Conservation (phyloP, 345 rosid species). For the Eucalyptus sideroxylon region DNA sequence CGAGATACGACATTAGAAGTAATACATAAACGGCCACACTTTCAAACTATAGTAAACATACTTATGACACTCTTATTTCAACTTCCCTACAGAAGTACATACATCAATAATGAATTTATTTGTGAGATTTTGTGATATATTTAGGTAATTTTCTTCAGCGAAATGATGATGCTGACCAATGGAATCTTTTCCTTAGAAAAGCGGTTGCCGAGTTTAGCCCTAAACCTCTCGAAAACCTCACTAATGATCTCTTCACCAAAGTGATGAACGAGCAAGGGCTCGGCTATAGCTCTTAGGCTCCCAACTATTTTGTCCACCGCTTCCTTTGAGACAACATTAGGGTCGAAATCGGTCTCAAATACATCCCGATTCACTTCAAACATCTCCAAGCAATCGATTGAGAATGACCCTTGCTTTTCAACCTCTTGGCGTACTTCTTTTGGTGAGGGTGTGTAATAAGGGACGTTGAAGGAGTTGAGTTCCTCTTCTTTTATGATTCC, state of each 20-base stretch:
- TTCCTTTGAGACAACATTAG: background rate
- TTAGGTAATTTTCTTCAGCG: background rate
- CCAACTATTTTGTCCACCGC: constrained; percentile 13
- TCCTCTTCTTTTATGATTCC: constrained; percentile 31
- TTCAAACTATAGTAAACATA: too few relatives aligned
- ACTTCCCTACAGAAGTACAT: too few relatives aligned
- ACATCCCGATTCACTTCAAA: constrained; percentile 9
- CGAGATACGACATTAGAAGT: too few relatives aligned
- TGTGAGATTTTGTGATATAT: too few relatives aligned
- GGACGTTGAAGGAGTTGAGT: constrained; percentile 36
- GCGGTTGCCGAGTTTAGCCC: background rate
- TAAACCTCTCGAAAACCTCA: constrained; percentile 4
- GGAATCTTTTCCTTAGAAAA: background rate
- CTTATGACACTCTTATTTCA: too few relatives aligned
- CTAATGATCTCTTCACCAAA: constrained; percentile 18
- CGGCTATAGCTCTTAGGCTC: constrained; percentile 40
- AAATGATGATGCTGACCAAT: background rate
- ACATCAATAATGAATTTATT: too few relatives aligned
- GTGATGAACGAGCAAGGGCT: constrained; percentile 35
- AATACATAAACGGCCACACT: too few relatives aligned
- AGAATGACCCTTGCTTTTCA: constrained; percentile 26
- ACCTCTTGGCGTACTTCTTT: constrained; percentile 21
- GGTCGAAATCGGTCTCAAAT: background rate
- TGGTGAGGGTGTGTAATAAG: constrained; percentile 33
- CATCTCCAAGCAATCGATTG: constrained; percentile 11